A percentile compares a stretch with the other conserved stretches of the same genome.
phyloP scores from a whole-genome alignment of 2,329 filamentous ascomycete species.

The Fusarium oxysporum region DNA sequence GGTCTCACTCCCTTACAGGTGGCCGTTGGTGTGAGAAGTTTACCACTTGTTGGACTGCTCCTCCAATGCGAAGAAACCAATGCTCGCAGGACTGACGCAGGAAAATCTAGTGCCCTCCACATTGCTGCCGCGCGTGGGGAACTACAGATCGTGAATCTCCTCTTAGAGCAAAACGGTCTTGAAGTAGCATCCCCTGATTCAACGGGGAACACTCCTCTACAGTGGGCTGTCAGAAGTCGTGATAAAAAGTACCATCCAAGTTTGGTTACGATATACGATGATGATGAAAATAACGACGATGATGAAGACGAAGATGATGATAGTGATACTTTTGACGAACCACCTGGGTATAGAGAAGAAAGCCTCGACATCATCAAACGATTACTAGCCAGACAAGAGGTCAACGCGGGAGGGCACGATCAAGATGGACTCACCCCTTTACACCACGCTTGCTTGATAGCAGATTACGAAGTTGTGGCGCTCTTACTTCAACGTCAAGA shows the following conservation, averaged over 20 bases:
- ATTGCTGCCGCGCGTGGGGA: neutral
- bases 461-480: neutral
- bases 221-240: conserved; percentile 12
- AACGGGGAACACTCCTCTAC: neutral
- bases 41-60: neutral
- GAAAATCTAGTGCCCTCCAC: neutral
- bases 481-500: conserved; percentile 8
- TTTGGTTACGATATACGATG: neutral
- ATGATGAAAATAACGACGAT: neutral
- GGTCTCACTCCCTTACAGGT: neutral
- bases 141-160: neutral
- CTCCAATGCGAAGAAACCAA: conserved; percentile 8
- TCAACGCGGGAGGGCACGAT: neutral
- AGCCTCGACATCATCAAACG: conserved; percentile 8
- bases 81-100: neutral
- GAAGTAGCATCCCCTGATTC: neutral
- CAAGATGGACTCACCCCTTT: neutral
- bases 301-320: neutral
- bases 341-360: neutral
- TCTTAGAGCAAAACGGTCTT: conserved; percentile 3
- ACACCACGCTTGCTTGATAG: conserved; percentile 2
- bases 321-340: neutral
- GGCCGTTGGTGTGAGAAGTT: neutral
- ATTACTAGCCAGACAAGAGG: neutral
- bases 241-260: neutral